A percentile compares a stretch with the other conserved stretches of the same genome.
phyloP scores from a whole-genome alignment of 2,329 filamentous ascomycete species.

The Meredithiella fracta region DNA sequence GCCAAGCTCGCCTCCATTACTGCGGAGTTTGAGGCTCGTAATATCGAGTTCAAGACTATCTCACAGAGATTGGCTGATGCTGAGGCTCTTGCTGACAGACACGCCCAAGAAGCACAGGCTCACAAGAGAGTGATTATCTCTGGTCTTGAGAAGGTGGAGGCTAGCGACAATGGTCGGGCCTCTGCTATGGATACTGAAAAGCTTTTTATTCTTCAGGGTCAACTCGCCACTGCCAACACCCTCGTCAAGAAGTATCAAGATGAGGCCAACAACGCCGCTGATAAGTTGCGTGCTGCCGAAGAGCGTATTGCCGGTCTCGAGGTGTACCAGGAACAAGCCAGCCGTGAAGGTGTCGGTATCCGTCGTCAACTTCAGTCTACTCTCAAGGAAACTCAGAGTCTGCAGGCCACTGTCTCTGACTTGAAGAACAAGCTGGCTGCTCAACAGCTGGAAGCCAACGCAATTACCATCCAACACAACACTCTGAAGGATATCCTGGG shows the following conservation, averaged over 20 bases:
- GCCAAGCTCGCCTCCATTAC: slow-evolving; percentile 59
- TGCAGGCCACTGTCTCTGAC: slow-evolving; percentile 66
- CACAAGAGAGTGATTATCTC: slow-evolving; percentile 70
- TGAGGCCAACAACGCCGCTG: slow-evolving; percentile 71
- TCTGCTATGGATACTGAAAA: slow-evolving; percentile 45
- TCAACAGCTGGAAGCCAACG: slow-evolving; percentile 87
- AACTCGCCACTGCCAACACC: slow-evolving; percentile 60
- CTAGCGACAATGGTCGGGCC: slow-evolving; percentile 33
- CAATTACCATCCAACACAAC: slow-evolving; percentile 77
- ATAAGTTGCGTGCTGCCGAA: slow-evolving; percentile 81
- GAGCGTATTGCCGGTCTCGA: slow-evolving; percentile 93
- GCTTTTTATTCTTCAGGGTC: slow-evolving; percentile 56
- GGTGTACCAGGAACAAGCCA: slow-evolving; percentile 93
- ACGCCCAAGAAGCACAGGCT: slow-evolving; percentile 71
- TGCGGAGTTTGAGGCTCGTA: slow-evolving; percentile 66
- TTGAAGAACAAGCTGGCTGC: slow-evolving; percentile 67
- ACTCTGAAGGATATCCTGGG: slow-evolving; percentile 83
- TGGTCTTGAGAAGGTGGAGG: slow-evolving; percentile 59
- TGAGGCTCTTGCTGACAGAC: slow-evolving; percentile 73
- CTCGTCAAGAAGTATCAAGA: slow-evolving; percentile 78
- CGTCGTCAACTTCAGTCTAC: slow-evolving; percentile 76
- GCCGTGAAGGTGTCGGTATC: slow-evolving; percentile 77
- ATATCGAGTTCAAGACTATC: slow-evolving; percentile 57
- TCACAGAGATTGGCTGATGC: slow-evolving; percentile 64
- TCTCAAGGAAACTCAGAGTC: slow-evolving; percentile 65